phyloP scores from a whole-genome alignment of 2,329 filamentous ascomycete species.

The Diplodia seriata region DNA sequence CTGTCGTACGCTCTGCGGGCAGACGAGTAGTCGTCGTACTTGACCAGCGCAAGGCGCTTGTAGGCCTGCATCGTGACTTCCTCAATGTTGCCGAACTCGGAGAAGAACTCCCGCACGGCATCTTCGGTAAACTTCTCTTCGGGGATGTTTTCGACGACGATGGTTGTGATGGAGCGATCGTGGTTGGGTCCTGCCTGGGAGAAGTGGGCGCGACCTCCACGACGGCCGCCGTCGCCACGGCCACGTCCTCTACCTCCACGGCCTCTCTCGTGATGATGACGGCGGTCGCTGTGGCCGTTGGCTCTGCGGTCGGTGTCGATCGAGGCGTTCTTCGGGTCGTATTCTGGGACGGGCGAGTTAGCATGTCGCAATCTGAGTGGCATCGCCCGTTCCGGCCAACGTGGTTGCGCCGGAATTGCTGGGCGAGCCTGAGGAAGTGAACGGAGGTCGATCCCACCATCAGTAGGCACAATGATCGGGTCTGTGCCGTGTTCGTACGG shows the following conservation, averaged over 20 bases:
- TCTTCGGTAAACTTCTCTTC: slow-evolving; percentile 72
- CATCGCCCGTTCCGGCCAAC: slow-evolving; percentile 37
- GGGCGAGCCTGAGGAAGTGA: not conserved
- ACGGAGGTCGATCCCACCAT: slow-evolving; percentile 34
- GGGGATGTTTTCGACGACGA: slow-evolving; percentile 81
- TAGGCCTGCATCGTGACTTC: slow-evolving; percentile 70
- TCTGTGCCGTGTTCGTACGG: slow-evolving; percentile 72
- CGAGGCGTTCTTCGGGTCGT: slow-evolving; percentile 64
- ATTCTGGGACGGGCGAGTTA: slow-evolving; percentile 52
- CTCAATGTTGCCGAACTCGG: slow-evolving; percentile 71
- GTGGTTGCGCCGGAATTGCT: not conserved
- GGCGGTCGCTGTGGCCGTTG: slow-evolving; percentile 36
- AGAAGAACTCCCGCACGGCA: slow-evolving; percentile 71
- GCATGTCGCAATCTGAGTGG: slow-evolving; percentile 21
- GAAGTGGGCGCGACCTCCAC: slow-evolving; percentile 59
- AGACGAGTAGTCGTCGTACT: slow-evolving; percentile 69
- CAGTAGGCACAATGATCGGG: slow-evolving; percentile 51
- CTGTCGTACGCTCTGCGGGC: slow-evolving; percentile 76
- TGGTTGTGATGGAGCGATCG: slow-evolving; percentile 69
- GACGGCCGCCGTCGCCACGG: slow-evolving; percentile 47
- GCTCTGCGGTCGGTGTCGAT: slow-evolving; percentile 44
- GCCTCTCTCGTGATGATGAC: slow-evolving; percentile 38
- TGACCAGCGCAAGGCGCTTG: slow-evolving; percentile 72
- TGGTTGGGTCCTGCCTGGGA: slow-evolving; percentile 68
- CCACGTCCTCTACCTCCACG: slow-evolving; percentile 53